A percentile compares a stretch with the other conserved stretches of the same genome.
Conservation (phyloP, 2,329 filamentous ascomycete genomes). For the Colletotrichum camelliae region DNA sequence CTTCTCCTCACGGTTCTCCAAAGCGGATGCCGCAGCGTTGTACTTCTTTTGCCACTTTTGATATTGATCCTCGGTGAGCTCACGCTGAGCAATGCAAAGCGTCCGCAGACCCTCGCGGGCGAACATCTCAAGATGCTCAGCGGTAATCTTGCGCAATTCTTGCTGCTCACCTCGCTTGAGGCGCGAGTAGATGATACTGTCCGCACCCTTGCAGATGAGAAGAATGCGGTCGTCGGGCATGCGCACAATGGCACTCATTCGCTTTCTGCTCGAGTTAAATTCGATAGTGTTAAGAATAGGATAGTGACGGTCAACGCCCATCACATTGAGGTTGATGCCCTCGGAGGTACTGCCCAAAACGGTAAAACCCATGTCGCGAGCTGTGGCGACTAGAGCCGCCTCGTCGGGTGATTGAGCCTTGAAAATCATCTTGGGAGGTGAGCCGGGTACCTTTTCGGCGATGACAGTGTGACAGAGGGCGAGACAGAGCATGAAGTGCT, state of each 20-base stretch:
- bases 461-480: conserved; percentile 98
- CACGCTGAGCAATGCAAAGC: conserved; percentile 87
- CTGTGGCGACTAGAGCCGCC: conserved; percentile 90
- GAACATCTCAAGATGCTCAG: conserved; percentile 96
- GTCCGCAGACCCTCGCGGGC: conserved; percentile 94
- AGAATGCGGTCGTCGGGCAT: conserved; percentile 93
- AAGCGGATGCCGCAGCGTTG: conserved; percentile 82
- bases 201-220: conserved; percentile 95
- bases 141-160: conserved; percentile 82
- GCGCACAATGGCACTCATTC: conserved; percentile 95
- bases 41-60: conserved; percentile 84
- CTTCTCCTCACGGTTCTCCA: conserved; percentile 90
- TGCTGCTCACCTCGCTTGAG: conserved; percentile 84
- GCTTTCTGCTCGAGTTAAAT: conserved; percentile 95
- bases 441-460: conserved; percentile 86
- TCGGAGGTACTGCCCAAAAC: conserved; percentile 82
- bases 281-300: conserved; percentile 93
- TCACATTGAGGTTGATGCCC: conserved; percentile 83
- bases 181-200: conserved; percentile 95
- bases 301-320: conserved; percentile 86
- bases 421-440: conserved; percentile 89
- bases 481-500: conserved; percentile 92
- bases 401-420: conserved; percentile 98
- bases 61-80: conserved; percentile 84
- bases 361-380: conserved; percentile 93